phyloP scores from a whole-genome alignment of 768 basidiomycete genomes.

The Saitozyma sp. region DNA sequence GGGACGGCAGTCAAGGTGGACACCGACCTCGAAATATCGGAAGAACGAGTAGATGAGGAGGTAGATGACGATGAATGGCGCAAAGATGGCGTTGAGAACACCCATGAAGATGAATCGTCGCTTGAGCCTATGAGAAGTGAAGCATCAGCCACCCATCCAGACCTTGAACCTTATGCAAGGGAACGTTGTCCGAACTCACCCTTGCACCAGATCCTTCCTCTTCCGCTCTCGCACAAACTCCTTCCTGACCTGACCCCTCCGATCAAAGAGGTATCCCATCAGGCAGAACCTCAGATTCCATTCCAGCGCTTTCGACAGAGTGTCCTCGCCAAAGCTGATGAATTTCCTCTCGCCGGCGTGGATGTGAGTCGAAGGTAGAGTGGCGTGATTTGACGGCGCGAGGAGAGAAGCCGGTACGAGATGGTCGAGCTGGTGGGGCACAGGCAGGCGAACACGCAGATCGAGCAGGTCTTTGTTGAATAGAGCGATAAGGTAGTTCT shows the following conservation, averaged over 20 bases:
- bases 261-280: slow-evolving; percentile 91
- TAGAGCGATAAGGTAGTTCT: slow-evolving; percentile 95
- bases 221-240: slow-evolving; percentile 87
- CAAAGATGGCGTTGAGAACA: slow-evolving; percentile 89
- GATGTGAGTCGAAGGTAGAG: slow-evolving; percentile 9
- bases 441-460: slow-evolving; percentile 76
- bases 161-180: background rate
- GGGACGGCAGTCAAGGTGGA: background rate
- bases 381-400: slow-evolving; percentile 25
- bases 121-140: slow-evolving; percentile 61
- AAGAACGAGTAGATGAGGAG: slow-evolving; percentile 99
- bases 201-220: slow-evolving; percentile 72
- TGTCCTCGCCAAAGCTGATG: slow-evolving; percentile 59
- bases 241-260: slow-evolving; percentile 83
- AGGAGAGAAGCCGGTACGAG: slow-evolving; percentile 31
- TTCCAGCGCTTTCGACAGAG: slow-evolving; percentile 84
- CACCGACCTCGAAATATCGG: slow-evolving; percentile 92
- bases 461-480: slow-evolving; percentile 97
- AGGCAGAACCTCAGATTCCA: slow-evolving; percentile 97
- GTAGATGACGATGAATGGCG: slow-evolving; percentile 95
- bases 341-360: slow-evolving; percentile 61
- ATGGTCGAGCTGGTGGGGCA: slow-evolving; percentile 23
- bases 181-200: slow-evolving; percentile 58
- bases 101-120: slow-evolving; percentile 96
- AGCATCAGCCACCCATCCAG: slow-evolving; percentile 4